Percentiles rank a stretch among this genome's conserved stretches.
phyloP scores from a whole-genome alignment of 2,329 filamentous ascomycete species.

The Monosporascus sp. region DNA sequence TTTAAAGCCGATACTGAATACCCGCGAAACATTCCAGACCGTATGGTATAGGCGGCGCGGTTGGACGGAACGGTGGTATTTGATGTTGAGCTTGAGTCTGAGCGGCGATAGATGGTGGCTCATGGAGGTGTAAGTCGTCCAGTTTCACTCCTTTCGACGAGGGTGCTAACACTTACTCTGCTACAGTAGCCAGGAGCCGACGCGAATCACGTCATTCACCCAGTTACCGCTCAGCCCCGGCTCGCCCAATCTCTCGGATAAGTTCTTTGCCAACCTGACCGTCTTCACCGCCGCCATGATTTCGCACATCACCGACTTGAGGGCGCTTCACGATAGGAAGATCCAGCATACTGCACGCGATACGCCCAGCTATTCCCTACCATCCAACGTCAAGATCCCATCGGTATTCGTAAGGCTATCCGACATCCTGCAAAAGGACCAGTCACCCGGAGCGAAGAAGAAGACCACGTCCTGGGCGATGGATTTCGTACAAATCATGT shows the following conservation, averaged over 20 bases:
- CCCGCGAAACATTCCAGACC: slow-evolving; percentile 57
- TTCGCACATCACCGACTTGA: slow-evolving; percentile 43
- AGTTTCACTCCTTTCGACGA: background rate
- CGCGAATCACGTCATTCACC: slow-evolving; percentile 26
- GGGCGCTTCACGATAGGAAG: slow-evolving; percentile 39
- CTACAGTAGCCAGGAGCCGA: slow-evolving; percentile 12
- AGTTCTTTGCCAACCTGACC: slow-evolving; percentile 49
- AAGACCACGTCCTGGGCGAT: slow-evolving; percentile 46
- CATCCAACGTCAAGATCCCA: slow-evolving; percentile 41
- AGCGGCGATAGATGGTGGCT: slow-evolving; percentile 77
- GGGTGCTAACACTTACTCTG: slow-evolving; percentile 5
- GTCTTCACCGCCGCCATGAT: slow-evolving; percentile 47
- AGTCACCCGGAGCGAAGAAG: slow-evolving; percentile 12
- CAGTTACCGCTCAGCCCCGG: slow-evolving; percentile 39
- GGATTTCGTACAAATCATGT: slow-evolving; percentile 54
- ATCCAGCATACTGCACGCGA: slow-evolving; percentile 35
- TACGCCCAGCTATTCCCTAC: slow-evolving; percentile 32
- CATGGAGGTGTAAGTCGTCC: slow-evolving; percentile 51
- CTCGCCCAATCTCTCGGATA: slow-evolving; percentile 39
- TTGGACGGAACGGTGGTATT: slow-evolving; percentile 70
- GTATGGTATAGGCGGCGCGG: slow-evolving; percentile 65
- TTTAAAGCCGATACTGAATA: slow-evolving; percentile 55
- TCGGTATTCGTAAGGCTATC: slow-evolving; percentile 45
- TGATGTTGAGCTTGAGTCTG: slow-evolving; percentile 65
- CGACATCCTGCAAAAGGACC: slow-evolving; percentile 29